phyloP scores from a whole-genome alignment of 371 early-diverging fungal genomes.

The Mucor velutinosus region DNA sequence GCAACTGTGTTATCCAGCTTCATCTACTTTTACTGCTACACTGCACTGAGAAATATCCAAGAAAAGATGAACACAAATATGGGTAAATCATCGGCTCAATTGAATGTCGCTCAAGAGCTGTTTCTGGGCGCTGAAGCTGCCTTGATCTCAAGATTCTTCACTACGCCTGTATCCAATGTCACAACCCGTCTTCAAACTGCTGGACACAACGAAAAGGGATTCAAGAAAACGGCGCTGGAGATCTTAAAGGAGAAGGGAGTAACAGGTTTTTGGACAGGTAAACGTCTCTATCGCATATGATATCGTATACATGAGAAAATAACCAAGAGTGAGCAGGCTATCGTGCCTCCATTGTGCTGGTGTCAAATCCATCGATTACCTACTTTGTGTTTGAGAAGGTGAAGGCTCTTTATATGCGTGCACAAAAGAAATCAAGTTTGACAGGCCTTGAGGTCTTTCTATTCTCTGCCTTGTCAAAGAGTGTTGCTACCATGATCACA shows the following conservation, averaged over 20 bases:
- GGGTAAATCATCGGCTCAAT: slow-evolving; percentile 42
- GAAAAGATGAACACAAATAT: slow-evolving; percentile 47
- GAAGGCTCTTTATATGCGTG: slow-evolving; percentile 40
- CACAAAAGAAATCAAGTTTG: slow-evolving; percentile 33
- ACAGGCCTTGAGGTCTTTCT: slow-evolving; percentile 55
- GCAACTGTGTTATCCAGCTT: slow-evolving; percentile 63
- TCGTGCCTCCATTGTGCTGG: slow-evolving; percentile 59
- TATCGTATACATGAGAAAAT: background rate
- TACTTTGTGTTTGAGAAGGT: slow-evolving; percentile 64
- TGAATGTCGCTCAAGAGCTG: slow-evolving; percentile 58
- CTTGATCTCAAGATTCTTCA: slow-evolving; percentile 60
- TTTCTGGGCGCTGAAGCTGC: slow-evolving; percentile 67
- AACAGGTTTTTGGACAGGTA: slow-evolving; percentile 62
- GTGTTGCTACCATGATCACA: slow-evolving; percentile 60
- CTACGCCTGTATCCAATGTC: slow-evolving; percentile 60
- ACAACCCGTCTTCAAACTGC: slow-evolving; percentile 61
- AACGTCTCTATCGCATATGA: background rate
- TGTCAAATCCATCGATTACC: slow-evolving; percentile 65
- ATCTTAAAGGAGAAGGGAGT: slow-evolving; percentile 55
- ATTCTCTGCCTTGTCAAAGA: slow-evolving; percentile 60
- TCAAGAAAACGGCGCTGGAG: slow-evolving; percentile 27
- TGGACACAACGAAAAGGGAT: slow-evolving; percentile 28
- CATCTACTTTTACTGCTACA: slow-evolving; percentile 66
- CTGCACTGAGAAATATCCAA: slow-evolving; percentile 56
- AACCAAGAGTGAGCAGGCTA: slow-evolving; percentile 38